Conservation (phyloP, 2,329 filamentous ascomycete genomes). For the Apiospora malaysiana region DNA sequence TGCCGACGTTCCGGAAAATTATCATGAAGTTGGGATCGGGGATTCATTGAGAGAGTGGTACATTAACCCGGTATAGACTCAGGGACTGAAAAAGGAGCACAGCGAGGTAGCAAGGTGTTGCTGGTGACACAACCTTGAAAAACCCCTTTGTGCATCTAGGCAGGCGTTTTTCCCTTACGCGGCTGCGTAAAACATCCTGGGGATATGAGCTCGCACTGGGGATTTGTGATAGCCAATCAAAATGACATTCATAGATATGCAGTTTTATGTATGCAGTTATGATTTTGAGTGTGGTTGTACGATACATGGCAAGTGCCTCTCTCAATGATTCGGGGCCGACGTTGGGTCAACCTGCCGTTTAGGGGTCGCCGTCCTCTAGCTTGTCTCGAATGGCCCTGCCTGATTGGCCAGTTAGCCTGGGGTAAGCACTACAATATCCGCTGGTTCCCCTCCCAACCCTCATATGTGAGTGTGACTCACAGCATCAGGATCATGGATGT, state of each 20-base stretch:
- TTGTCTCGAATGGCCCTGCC: not conserved
- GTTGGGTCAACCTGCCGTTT: not conserved
- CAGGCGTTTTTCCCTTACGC: not conserved
- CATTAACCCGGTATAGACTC: not conserved
- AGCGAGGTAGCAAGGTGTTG: not conserved
- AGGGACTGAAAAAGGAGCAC: not conserved
- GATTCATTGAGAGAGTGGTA: not conserved
- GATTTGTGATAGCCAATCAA: not conserved
- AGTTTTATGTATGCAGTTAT: too few species aligned
- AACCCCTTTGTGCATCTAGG: too few species aligned
- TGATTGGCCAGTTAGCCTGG: not conserved
- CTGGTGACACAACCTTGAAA: not conserved
- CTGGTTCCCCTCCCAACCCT: not conserved
- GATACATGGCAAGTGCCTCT: not conserved
- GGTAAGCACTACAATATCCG: not conserved
- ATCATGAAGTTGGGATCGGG: not conserved
- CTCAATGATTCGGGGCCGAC: not conserved
- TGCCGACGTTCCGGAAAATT: not conserved
- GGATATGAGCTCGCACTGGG: not conserved
- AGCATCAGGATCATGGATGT: too few species aligned
- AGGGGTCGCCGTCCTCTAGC: not conserved
- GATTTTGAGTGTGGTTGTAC: not conserved
- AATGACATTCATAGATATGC: too few species aligned
- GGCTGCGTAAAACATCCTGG: not conserved
- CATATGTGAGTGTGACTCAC: not conserved